Conservation (phyloP, 2,329 filamentous ascomycete species). For the Colletotrichum aenigma region DNA sequence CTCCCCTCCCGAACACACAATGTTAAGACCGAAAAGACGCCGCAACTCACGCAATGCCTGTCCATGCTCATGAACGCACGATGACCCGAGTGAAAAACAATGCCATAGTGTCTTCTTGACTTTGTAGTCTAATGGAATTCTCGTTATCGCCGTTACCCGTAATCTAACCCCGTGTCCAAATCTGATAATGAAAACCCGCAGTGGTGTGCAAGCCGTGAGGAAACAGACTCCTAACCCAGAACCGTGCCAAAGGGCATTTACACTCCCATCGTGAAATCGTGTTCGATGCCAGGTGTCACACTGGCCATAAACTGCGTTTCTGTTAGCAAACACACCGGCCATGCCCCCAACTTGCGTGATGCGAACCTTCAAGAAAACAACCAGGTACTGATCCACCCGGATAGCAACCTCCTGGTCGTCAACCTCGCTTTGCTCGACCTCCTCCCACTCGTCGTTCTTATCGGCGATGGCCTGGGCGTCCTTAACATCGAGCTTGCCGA, state of each 20-base stretch:
- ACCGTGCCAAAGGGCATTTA: conserved; percentile 42
- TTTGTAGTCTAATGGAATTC: conserved; percentile 9
- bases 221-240: neutral
- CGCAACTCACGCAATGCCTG: neutral
- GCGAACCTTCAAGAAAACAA: conserved; percentile 83
- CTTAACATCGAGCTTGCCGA: conserved; percentile 66
- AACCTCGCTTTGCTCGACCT: conserved; percentile 62
- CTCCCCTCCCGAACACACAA: neutral
- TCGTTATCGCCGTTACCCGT: neutral
- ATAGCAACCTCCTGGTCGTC: conserved; percentile 80
- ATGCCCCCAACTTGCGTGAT: neutral
- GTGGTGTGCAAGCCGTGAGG: neutral
- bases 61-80: neutral
- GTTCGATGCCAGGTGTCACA: conserved; percentile 95
- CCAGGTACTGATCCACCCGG: conserved; percentile 85
- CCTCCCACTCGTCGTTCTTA: conserved; percentile 65
- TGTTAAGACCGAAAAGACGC: neutral
- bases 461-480: conserved; percentile 56
- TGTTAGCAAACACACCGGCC: conserved; percentile 25
- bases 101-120: neutral
- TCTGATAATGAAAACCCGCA: neutral
- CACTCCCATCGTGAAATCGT: conserved; percentile 96
- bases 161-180: conserved; percentile 12
- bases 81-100: neutral
- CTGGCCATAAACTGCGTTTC: conserved; percentile 72